These are phyloP conservation scores for Hyaloperonospora arabidopsidis DNA, from an alignment of 352 stramenopile genomes.

Conservation along the genomic window DNA sequence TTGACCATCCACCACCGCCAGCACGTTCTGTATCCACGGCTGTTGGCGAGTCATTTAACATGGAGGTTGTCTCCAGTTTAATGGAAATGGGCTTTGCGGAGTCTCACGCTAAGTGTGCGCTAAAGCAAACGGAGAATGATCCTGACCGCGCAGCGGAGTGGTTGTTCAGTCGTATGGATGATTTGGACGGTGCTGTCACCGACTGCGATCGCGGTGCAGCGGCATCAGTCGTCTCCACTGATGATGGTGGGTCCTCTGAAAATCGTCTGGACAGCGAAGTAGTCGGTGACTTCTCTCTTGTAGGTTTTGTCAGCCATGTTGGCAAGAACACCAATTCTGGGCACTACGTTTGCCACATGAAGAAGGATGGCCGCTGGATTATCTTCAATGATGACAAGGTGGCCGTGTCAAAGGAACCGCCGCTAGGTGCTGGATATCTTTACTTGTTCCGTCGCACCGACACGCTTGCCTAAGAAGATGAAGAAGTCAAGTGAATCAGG, in stretches of 20 bases:
- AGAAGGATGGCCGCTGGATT: slow-evolving; percentile 94
- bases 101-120: slow-evolving; percentile 86
- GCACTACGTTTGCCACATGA: slow-evolving; percentile 98
- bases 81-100: slow-evolving; percentile 87
- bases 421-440: slow-evolving; percentile 92
- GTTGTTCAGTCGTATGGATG: slow-evolving; percentile 97
- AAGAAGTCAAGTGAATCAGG: not conserved
- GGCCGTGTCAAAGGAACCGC: slow-evolving; percentile 89
- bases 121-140: slow-evolving; percentile 88
- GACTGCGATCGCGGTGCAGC: slow-evolving; percentile 49
- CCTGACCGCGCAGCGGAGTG: slow-evolving; percentile 94
- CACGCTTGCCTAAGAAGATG: slow-evolving; percentile 11
- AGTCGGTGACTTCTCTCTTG: slow-evolving; percentile 85
- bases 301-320: slow-evolving; percentile 98
- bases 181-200: slow-evolving; percentile 89
- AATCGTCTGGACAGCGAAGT: slow-evolving; percentile 53
- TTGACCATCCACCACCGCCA: slow-evolving; percentile 87
- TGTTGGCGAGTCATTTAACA: slow-evolving; percentile 61
- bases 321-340: slow-evolving; percentile 96
- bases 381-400: slow-evolving; percentile 99
- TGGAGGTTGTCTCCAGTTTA: slow-evolving; percentile 53
- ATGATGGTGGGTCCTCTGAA: slow-evolving; percentile 12
- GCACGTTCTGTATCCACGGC: slow-evolving; percentile 6
- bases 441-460: slow-evolving; percentile 89
- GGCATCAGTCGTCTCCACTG: slow-evolving; percentile 15